Conservation (phyloP, 1,284 basidiomycete species). For the Trametes sp. region DNA sequence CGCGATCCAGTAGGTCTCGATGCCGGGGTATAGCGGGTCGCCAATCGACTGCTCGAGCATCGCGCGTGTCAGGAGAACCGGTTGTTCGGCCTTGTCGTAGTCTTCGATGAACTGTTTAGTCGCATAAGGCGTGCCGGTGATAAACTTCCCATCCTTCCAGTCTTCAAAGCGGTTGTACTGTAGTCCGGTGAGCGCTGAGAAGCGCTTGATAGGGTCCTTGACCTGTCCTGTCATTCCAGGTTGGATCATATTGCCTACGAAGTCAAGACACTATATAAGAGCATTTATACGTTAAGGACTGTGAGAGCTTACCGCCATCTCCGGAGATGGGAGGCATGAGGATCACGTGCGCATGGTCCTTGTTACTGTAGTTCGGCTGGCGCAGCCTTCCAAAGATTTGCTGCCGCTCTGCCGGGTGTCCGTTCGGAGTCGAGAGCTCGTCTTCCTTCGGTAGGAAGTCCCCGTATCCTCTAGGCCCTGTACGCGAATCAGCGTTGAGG, state of each 20-base stretch:
- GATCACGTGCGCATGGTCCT: slow-evolving; percentile 25
- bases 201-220: slow-evolving; percentile 23
- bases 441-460: slow-evolving; percentile 25
- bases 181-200: slow-evolving; percentile 40
- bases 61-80: slow-evolving; percentile 38
- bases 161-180: slow-evolving; percentile 42
- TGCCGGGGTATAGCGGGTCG: slow-evolving; percentile 45
- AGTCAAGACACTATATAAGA: no score
- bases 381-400: slow-evolving; percentile 32
- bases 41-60: slow-evolving; percentile 43
- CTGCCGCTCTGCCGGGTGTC: slow-evolving; percentile 14
- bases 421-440: slow-evolving; percentile 7
- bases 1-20: slow-evolving; percentile 27
- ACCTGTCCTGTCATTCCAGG: not conserved
- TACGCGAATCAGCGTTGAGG: not conserved
- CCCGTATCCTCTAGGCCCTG: slow-evolving; percentile 26
- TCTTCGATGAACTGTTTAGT: slow-evolving; percentile 26
- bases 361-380: slow-evolving; percentile 26
- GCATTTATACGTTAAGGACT: not conserved
- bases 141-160: slow-evolving; percentile 41
- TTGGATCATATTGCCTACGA: not conserved
- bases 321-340: slow-evolving; percentile 46
- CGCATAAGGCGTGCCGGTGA: slow-evolving; percentile 7
- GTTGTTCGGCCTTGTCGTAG: slow-evolving; percentile 30
- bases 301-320: slow-evolving; percentile 23